Conservation (phyloP, 108 stramenopile species). For the Skeletonema potamos region DNA sequence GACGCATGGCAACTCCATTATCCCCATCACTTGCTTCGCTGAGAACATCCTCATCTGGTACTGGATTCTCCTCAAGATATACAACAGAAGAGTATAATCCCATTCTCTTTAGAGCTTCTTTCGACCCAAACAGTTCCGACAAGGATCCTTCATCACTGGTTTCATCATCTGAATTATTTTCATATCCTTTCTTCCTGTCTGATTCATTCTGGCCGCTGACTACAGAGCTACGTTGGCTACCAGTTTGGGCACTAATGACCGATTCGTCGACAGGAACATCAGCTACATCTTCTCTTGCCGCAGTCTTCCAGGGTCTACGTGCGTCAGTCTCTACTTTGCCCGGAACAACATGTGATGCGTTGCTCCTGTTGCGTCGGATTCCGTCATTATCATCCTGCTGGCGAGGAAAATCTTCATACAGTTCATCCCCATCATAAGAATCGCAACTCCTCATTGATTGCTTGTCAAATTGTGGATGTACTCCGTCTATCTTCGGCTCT, state of each 20-base stretch:
- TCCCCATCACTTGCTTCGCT: neutral
- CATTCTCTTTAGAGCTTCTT: constrained; percentile 26
- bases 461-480: neutral
- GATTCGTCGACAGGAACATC: neutral
- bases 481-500: neutral
- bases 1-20: neutral
- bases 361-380: constrained; percentile 5
- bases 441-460: constrained; percentile 15
- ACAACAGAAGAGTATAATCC: constrained; percentile 5
- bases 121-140: constrained; percentile 25
- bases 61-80: neutral
- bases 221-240: neutral
- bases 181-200: neutral
- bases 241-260: neutral
- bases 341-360: neutral
- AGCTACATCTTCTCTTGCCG: neutral
- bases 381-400: neutral
- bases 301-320: constrained; percentile 34
- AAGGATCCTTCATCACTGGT: constrained; percentile 14
- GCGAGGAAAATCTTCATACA: constrained; percentile 36
- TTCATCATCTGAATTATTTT: constrained; percentile 9
- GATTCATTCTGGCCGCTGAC: neutral
- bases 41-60: neutral
- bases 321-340: constrained; percentile 21
- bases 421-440: constrained; percentile 1